These are phyloP conservation scores for Saccharomyces pastorianus DNA, from an alignment of 1,139 yeast genomes.

Conservation along the genomic window DNA sequence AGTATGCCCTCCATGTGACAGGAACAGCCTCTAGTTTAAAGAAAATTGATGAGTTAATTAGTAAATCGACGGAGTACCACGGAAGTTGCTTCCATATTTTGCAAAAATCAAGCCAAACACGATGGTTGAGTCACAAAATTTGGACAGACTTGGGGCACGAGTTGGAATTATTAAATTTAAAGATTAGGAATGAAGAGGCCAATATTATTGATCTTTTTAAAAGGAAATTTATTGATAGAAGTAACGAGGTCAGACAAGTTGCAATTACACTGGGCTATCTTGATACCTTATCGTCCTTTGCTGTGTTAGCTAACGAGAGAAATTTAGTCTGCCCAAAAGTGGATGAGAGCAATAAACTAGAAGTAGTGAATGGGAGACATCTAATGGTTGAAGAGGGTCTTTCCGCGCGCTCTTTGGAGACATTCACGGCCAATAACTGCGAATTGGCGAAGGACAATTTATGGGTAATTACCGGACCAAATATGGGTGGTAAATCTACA, in stretches of 20 bases:
- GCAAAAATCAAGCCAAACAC: conserved; percentile 29
- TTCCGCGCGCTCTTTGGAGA: conserved; percentile 29
- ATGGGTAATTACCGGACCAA: conserved; percentile 90
- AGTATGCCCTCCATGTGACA: conserved; percentile 22
- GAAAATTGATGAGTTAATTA: conserved; percentile 11
- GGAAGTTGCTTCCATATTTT: conserved; percentile 11
- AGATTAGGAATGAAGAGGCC: conserved; percentile 30
- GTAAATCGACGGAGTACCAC: conserved; percentile 2
- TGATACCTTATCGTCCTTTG: conserved; percentile 70
- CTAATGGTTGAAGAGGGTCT: conserved; percentile 82
- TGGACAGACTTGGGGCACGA: conserved; percentile 35
- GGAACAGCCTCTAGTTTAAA: conserved; percentile 17
- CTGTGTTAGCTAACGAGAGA: conserved; percentile 58
- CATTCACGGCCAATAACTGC: conserved; percentile 64
- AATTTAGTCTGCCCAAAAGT: conserved; percentile 61
- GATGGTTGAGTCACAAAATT: conserved; percentile 29
- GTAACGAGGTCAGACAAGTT: conserved; percentile 27
- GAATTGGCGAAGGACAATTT: conserved; percentile 33
- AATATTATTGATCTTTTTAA: conserved; percentile 25
- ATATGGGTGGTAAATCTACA: conserved; percentile 97
- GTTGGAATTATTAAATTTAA: conserved; percentile 20
- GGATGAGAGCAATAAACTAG: conserved; percentile 39
- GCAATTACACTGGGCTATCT: conserved; percentile 48
- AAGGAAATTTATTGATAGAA: conserved; percentile 24
- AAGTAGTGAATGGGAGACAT: conserved; percentile 63